phyloP scores from a whole-genome alignment of 257 asterid genomes.

The Plantago major region DNA sequence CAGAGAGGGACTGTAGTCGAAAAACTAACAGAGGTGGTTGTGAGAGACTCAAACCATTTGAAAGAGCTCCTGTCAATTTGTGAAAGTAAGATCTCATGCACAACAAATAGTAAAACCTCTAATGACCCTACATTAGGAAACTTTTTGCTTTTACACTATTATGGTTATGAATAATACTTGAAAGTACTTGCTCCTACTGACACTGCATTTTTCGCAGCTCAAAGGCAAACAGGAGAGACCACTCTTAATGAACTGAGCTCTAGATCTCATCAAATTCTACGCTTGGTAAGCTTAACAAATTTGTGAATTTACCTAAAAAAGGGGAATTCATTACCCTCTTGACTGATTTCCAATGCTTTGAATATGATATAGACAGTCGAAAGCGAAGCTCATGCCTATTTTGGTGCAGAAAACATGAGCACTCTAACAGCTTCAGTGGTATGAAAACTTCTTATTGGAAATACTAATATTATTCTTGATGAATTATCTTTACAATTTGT shows the following conservation, averaged over 20 bases:
- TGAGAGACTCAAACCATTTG: slow-evolving; percentile 60
- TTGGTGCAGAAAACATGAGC: slow-evolving; percentile 46
- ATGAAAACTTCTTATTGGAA: slow-evolving; percentile 22
- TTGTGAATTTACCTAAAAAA: neutral
- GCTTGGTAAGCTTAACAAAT: slow-evolving; percentile 46
- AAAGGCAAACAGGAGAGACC: slow-evolving; percentile 90
- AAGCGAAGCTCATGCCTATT: slow-evolving; percentile 55
- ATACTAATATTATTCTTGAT: neutral
- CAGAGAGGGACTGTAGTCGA: slow-evolving; percentile 91
- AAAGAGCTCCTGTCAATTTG: slow-evolving; percentile 62
- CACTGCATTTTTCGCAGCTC: slow-evolving; percentile 46
- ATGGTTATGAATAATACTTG: neutral
- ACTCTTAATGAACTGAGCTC: slow-evolving; percentile 83
- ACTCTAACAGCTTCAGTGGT: slow-evolving; percentile 84
- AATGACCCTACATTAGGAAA: neutral
- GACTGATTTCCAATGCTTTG: neutral
- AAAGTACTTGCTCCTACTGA: neutral
- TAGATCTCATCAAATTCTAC: slow-evolving; percentile 88
- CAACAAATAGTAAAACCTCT: neutral
- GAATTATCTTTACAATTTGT: neutral
- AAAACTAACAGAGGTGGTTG: slow-evolving; percentile 61
- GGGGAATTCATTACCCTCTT: neutral
- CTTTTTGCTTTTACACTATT: neutral
- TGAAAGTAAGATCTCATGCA: slow-evolving; percentile 42
- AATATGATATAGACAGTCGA: slow-evolving; percentile 58